A percentile compares a stretch with the other conserved stretches of the same genome.
Conservation (phyloP, 176 grass and related monocot species). For the Bothriochloa decipiens region DNA sequence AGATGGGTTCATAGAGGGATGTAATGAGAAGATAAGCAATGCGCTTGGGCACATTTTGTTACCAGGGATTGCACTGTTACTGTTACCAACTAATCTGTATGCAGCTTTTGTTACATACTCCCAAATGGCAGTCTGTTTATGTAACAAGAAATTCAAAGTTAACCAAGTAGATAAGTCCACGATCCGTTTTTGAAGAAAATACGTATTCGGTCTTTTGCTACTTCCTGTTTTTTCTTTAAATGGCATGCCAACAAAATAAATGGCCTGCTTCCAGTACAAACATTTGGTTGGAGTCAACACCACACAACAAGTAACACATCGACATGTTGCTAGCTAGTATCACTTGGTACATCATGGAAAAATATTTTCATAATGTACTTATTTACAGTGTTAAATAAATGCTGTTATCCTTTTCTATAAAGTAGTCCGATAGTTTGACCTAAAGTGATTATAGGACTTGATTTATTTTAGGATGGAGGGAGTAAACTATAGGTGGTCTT, state of each 20-base stretch:
- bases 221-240: neutral
- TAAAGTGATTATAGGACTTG: too few species aligned
- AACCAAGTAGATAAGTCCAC: neutral
- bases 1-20: neutral
- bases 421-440: too few species aligned
- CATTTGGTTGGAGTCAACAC: neutral
- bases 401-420: too few species aligned
- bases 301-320: too few species aligned
- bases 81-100: neutral
- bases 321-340: too few species aligned
- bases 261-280: neutral
- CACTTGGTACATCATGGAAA: too few species aligned
- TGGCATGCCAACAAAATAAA: neutral
- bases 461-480: too few species aligned
- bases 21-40: neutral
- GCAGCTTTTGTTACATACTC: neutral
- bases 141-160: neutral
- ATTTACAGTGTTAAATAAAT: too few species aligned
- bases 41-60: constrained; percentile 10
- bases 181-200: neutral
- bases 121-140: neutral
- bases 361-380: too few species aligned
- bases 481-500: too few species aligned
- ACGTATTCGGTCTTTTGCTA: neutral
- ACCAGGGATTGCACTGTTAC: neutral